phyloP scores from a whole-genome alignment of 1,284 basidiomycete genomes.

The Malassezia obtusa region DNA sequence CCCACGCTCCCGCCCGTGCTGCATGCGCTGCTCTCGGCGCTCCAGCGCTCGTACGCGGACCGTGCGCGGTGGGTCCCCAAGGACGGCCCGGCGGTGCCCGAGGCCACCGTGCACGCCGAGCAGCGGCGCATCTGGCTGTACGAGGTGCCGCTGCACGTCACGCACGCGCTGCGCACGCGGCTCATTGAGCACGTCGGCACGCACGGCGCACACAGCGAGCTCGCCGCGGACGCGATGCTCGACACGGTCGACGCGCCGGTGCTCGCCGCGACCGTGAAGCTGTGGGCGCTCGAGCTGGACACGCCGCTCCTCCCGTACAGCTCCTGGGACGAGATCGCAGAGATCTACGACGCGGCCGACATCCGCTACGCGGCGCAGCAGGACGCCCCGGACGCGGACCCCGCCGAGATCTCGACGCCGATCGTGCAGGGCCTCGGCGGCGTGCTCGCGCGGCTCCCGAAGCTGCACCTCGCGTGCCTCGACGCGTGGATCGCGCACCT shows the following conservation, averaged over 20 bases:
- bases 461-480: constrained; percentile 70
- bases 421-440: constrained; percentile 65
- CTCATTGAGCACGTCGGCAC: constrained; percentile 54
- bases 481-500: constrained; percentile 71
- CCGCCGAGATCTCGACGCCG: constrained; percentile 61
- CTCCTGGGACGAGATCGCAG: constrained; percentile 37
- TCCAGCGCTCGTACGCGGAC: constrained; percentile 60
- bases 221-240: constrained; percentile 7
- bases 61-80: constrained; percentile 46
- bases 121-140: constrained; percentile 87
- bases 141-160: constrained; percentile 58
- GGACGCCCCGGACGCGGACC: not conserved
- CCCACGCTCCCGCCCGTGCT: constrained; percentile 62
- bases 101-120: constrained; percentile 52
- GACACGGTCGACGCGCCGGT: constrained; percentile 56
- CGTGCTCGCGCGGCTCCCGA: constrained; percentile 65
- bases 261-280: constrained; percentile 69
- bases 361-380: constrained; percentile 1
- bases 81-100: constrained; percentile 3
- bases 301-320: constrained; percentile 29
- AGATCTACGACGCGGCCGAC: constrained; percentile 34
- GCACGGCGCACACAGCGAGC: constrained; percentile 16
- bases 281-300: constrained; percentile 55
- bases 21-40: constrained; percentile 58
- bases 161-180: constrained; percentile 71